Evolutionary conservation across 2,329 filamentous ascomycete species (phyloP), one percentile per base, ranked within the genome.

Genomic region (Cercospora zeina): DNA sequence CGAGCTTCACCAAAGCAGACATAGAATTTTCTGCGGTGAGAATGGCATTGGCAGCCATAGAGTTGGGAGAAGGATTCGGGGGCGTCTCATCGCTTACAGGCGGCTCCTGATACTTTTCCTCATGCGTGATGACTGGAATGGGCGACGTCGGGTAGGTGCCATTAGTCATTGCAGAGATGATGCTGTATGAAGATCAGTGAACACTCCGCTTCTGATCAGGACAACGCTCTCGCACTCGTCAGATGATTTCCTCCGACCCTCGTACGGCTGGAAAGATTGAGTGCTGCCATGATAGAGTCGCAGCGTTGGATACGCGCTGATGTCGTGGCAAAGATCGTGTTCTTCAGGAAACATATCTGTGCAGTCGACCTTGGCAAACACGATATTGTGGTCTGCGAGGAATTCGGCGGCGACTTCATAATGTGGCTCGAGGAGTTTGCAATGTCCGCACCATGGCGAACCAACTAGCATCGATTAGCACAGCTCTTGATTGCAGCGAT

Each of bases 351-450:
- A 13, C n/a, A 27, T 21, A 77, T 90, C 92, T 75, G 93, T 97
- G 85, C 95, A 97, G 83, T 97, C 93, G 71, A 95, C 80, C 86
- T 95, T 95, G 79, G 84, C 89, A 60, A 96, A 83, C 74, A 33
- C 34, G 16, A 61, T n/a, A 14, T 85, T 85, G 79, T 95, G 93
- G 76, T 89, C 84, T 84, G 93, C 93, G 68, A 96, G 83, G 33
- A 86, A 83, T 31, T 89, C 93, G 55, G 90, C 90, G 55, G 91
- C 90, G 77, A 90, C 87, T 81, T 96, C 91, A 79, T 93, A 96
- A 80, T 96, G 90, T 75, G 90, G 90, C 66, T 90, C 95, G 70
- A 99, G 90, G 64, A 93, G 93, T 85, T 97, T 97, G 89, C 93
- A 97, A 85, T 97, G 93, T 69, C 93, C 93, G 71, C 90, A 96